Base-by-base conservation (phyloP, 1,284 basidiomycete species). In the Malassezia globosa region DNA sequence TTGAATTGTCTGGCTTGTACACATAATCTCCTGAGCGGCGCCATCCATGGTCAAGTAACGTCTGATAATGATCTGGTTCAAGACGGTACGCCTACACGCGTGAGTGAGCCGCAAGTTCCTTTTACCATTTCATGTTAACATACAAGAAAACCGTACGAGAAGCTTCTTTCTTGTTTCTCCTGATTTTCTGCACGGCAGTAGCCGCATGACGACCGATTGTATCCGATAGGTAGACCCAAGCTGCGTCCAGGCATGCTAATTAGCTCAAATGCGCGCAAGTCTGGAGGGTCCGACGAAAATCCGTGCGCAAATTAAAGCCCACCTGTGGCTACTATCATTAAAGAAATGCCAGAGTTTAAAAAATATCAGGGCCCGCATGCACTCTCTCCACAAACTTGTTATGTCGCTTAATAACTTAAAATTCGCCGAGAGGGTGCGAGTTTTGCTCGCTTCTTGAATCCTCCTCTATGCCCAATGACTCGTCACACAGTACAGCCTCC, bases 161-260 rank as follows among this genome's bases (percentile, higher is more conserved):
- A 60, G 33, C 71, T 73, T 1, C 59, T 55, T 18, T 68, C 59
- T 73, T 2, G 63, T 58, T 8, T 37, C 57, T 6, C 51, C 52
- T 1, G 73, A 59, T 0, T 69, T 67, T n/a, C n/a, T n/a, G n/a
- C n/a, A n/a, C n/a, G n/a, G 54, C 76, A 77, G 63, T 77, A 77
- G 19, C 76, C 76, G 56, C 76, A 77, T 4, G 72, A 67, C 1
- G 73, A 73, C 8, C 39, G n/a, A 5, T 53, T 39, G 43, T 71
- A 72, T 22, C 70, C 71, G 6, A 82, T 82, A 59, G 63, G 63
- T 19, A 51, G 52, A 14, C 58, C 34, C 37, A 64, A 50, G 18
- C 49, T 50, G 14, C 42, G 35, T 6, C 29, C 31, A 13, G 39
- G 22, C 39, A 41, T 41, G 24, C 22, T 11, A 5, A 23, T n/a